Evolutionary conservation across 192 early-diverging fungal genomes (phyloP).

Genomic region (Coemansia erecta): DNA sequence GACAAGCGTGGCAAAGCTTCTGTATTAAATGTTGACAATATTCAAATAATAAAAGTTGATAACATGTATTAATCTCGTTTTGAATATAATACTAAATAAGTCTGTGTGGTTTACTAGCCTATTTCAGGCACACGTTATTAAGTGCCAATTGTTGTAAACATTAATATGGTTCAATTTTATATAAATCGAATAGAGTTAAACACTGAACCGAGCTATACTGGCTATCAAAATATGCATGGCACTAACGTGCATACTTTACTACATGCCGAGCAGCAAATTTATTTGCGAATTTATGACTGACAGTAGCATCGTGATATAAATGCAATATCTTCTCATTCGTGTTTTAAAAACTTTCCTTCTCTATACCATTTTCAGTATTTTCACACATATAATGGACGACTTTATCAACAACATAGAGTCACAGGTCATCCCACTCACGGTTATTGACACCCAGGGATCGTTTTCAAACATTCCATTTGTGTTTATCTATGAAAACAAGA

Average conservation of each 20-base stretch:
- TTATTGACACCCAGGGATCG: conserved; percentile 41
- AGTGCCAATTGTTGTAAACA: too few relatives aligned
- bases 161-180: background rate
- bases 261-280: too few relatives aligned
- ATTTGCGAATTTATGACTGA: too few relatives aligned
- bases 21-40: conserved; percentile 16
- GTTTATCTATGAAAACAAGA: conserved; percentile 38
- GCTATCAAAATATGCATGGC: too few relatives aligned
- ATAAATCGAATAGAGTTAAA: background rate
- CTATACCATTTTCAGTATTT: too few relatives aligned
- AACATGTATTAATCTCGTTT: too few relatives aligned
- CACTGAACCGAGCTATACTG: background rate
- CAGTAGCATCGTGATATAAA: too few relatives aligned
- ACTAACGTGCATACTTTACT: too few relatives aligned
- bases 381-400: background rate
- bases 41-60: too few relatives aligned
- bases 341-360: background rate
- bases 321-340: background rate
- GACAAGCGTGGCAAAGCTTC: conserved; percentile 25
- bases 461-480: conserved; percentile 52
- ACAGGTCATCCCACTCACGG: conserved; percentile 27
- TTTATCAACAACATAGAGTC: conserved; percentile 26
- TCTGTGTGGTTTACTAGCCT: too few relatives aligned
- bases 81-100: too few relatives aligned
- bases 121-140: background rate